Percentiles rank a stretch among this genome's conserved stretches.
Evolutionary conservation across 2,329 filamentous ascomycete species (phyloP).

Genomic region (Akanthomyces muscarius): DNA sequence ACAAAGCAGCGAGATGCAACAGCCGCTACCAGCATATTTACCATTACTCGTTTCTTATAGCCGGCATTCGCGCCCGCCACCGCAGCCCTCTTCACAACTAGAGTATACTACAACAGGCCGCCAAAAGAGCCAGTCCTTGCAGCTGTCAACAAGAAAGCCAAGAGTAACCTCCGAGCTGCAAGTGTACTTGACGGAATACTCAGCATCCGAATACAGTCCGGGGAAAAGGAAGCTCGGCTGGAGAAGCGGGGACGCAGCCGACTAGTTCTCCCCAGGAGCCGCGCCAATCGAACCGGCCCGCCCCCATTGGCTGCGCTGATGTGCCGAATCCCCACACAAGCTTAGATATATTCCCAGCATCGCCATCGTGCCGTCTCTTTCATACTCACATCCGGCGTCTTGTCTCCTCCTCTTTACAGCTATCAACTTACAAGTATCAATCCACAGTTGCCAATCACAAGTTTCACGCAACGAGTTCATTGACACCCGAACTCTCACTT

Average conservation of each 20-base stretch:
- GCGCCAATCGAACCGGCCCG: background rate
- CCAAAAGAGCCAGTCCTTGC: no score
- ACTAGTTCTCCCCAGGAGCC: constrained; percentile 4
- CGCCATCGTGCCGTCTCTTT: background rate
- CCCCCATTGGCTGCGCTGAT: constrained; percentile 4
- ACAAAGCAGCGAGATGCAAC: no score
- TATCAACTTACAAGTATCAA: no score
- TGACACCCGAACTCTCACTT: background rate
- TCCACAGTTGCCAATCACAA: background rate
- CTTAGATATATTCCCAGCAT: constrained; percentile 3
- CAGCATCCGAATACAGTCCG: background rate
- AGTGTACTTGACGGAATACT: background rate
- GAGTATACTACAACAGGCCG: no score
- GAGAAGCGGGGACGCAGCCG: background rate
- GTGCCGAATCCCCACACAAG: constrained; percentile 11
- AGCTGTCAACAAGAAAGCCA: no score
- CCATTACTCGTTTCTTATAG: no score
- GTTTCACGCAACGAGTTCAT: no score
- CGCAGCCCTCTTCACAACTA: no score
- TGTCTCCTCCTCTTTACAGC: background rate
- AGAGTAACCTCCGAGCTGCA: no score
- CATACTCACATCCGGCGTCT: background rate
- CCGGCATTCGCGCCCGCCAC: no score
- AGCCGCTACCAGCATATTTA: no score
- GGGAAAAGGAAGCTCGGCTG: constrained; percentile 15